Evolutionary conservation across 2,329 filamentous ascomycete species (phyloP), one percentile per base, ranked within the genome.

Genomic region (Coniochaeta sp.): DNA sequence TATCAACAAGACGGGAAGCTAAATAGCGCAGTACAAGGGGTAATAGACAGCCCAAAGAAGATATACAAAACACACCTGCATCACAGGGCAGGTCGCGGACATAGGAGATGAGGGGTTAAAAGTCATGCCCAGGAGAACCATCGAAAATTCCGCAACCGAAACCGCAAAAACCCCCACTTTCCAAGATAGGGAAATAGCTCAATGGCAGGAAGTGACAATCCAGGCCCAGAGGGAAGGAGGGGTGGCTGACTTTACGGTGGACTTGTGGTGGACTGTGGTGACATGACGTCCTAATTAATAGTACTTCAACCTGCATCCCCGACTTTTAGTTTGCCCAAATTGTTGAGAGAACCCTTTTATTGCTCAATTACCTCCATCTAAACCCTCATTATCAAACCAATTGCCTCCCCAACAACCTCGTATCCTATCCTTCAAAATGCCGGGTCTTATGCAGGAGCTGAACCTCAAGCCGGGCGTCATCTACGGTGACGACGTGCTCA

Each of bases 391-490:
- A 32, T 32, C 30, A 9, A 9, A 32, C n/a, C 30, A 32, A 32
- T 32, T 32, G n/a, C 30, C 30, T n/a, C 30, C n/a, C 9, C 18
- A 42, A 18, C 45, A 6, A 7, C 13, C 31, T 7, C 9, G 27
- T 30, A 7, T 30, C 12, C 27, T 30, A 28, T 48, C 51, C 30
- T 51, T 48, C 58, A 64, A 45, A 45, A 65, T 65, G 63, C 22
- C 45, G 9, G 63, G 63, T 56, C 54, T 65, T 51, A 57, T 63
- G 54, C 56, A 61, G 58, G 72, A 74, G 57, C 67, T 78, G 57
- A 75, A 70, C 65, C 72, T 75, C 61, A 77, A 78, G 71, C 62
- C 74, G 56, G 75, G 75, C 59, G 75, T 78, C 67, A 76, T 78
- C 65, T 75, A 76, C 58, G 75, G 75, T 60, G 74, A 78, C 60